Percentiles rank a stretch among this genome's conserved stretches.
Conservation (phyloP, 208 protist genomes). For the Acanthamoeba royreba region DNA sequence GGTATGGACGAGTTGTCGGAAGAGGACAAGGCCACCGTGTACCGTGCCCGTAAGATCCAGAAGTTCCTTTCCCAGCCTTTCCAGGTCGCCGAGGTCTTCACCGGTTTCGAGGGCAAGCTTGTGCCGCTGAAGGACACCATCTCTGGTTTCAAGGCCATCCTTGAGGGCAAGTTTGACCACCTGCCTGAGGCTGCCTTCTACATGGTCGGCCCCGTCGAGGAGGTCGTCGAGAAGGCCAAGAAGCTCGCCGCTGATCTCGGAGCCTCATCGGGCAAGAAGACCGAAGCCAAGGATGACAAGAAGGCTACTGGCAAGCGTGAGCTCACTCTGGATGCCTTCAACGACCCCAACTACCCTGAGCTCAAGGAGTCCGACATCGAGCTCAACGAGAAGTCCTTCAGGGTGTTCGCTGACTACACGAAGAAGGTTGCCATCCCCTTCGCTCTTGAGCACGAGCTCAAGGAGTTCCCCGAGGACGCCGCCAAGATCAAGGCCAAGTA, state of each 20-base stretch:
- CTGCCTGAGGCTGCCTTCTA: slow-evolving; percentile 96
- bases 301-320: background rate
- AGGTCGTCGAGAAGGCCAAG: slow-evolving; percentile 91
- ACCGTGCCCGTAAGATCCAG: slow-evolving; percentile 93
- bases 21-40: slow-evolving; percentile 96
- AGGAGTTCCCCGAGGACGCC: background rate
- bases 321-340: background rate
- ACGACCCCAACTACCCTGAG: background rate
- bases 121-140: slow-evolving; percentile 93
- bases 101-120: slow-evolving; percentile 93
- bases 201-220: slow-evolving; percentile 95
- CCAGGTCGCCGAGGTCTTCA: slow-evolving; percentile 96
- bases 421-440: slow-evolving; percentile 9
- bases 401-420: background rate
- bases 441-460: background rate
- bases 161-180: slow-evolving; percentile 93
- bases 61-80: slow-evolving; percentile 98
- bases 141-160: slow-evolving; percentile 90
- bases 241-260: slow-evolving; percentile 41
- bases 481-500: background rate
- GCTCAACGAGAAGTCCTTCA: slow-evolving; percentile 4
- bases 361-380: background rate
- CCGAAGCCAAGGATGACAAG: background rate
- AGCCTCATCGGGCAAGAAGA: background rate
- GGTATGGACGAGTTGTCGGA: slow-evolving; percentile 98